These are phyloP conservation scores for Colletotrichum kahawae DNA, from an alignment of 2,329 filamentous ascomycete species.

Conservation along the genomic window DNA sequence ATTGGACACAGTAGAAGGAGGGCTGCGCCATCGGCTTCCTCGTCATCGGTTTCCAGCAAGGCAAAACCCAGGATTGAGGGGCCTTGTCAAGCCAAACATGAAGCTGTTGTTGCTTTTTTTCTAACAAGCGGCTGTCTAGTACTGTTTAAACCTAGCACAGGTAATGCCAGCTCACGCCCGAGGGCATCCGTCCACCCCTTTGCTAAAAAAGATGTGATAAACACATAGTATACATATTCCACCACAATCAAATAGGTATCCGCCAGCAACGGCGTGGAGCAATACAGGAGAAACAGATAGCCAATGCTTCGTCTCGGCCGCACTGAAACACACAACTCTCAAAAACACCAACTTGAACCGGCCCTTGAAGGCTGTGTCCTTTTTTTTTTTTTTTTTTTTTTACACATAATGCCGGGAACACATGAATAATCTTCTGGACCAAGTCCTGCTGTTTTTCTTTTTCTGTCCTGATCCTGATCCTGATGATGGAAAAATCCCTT, in stretches of 20 bases:
- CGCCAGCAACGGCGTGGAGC: not conserved
- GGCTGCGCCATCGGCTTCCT: not conserved
- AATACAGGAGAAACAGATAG: not conserved
- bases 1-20: not conserved
- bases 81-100: not conserved
- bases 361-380: not conserved
- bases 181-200: not conserved
- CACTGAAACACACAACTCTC: not conserved
- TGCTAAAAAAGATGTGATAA: not conserved
- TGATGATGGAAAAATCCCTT: not conserved
- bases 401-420: not conserved
- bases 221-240: not conserved
- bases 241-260: slow-evolving; percentile 4
- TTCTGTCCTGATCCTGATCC: not conserved
- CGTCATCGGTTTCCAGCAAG: not conserved
- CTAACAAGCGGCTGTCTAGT: not conserved
- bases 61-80: not conserved
- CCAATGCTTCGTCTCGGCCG: not conserved
- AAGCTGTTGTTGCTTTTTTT: not conserved
- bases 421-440: not conserved
- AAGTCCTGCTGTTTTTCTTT: not conserved
- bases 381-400: not conserved
- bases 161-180: not conserved
- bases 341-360: not conserved
- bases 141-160: slow-evolving; percentile 4